Conservation (phyloP, 2,329 filamentous ascomycete species). For the Sclerotinia borealis region DNA sequence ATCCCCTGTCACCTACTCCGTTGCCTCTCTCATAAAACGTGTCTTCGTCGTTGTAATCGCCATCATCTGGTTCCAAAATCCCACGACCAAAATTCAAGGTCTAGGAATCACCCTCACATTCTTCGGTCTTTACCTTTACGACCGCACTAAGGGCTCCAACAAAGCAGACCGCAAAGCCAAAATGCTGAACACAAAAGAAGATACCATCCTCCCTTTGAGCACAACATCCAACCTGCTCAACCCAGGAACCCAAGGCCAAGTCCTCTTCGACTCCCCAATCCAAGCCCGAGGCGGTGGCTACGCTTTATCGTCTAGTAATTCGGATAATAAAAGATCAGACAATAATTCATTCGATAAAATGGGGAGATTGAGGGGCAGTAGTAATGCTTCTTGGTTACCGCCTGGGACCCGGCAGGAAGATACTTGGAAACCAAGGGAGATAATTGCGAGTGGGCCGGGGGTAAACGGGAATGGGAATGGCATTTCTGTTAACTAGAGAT, state of each 20-base stretch:
- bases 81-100: slow-evolving; percentile 76
- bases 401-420: slow-evolving; percentile 81
- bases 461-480: neutral
- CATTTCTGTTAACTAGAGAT: slow-evolving; percentile 2
- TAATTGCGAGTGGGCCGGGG: slow-evolving; percentile 3
- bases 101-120: slow-evolving; percentile 86
- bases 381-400: slow-evolving; percentile 57
- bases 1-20: slow-evolving; percentile 93
- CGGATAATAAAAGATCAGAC: slow-evolving; percentile 32
- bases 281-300: slow-evolving; percentile 22
- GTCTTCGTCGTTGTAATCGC: slow-evolving; percentile 95
- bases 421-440: slow-evolving; percentile 55
- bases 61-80: slow-evolving; percentile 92
- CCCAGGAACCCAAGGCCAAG: slow-evolving; percentile 6
- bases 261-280: slow-evolving; percentile 2
- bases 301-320: slow-evolving; percentile 36
- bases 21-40: slow-evolving; percentile 91
- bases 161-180: slow-evolving; percentile 80
- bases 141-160: slow-evolving; percentile 81
- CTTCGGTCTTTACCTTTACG: slow-evolving; percentile 88
- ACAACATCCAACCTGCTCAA: slow-evolving; percentile 12
- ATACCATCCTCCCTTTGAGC: slow-evolving; percentile 26
- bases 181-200: slow-evolving; percentile 47
- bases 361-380: slow-evolving; percentile 38
- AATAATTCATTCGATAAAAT: slow-evolving; percentile 54